Conservation (phyloP, 164 flowering plant species). For the Warburgia ugandensis region DNA sequence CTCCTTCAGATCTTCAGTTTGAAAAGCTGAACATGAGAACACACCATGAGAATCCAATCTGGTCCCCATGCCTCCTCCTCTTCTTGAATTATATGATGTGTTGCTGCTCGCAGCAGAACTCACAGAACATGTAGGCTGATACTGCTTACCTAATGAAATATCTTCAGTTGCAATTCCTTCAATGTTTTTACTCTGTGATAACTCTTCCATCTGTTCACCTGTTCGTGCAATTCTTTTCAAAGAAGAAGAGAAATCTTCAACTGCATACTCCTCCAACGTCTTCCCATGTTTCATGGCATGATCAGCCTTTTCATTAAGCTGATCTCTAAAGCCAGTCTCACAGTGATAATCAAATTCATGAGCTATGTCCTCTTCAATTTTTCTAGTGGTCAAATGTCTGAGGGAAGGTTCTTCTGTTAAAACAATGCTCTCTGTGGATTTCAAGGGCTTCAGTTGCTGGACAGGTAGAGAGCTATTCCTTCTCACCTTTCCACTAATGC, state of each 20-base stretch:
- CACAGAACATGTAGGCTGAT: slow-evolving; percentile 6
- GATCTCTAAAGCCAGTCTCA: not conserved
- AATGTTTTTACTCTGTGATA: slow-evolving; percentile 18
- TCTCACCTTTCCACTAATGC: slow-evolving; percentile 17
- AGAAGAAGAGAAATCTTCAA: slow-evolving; percentile 25
- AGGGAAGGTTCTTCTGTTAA: slow-evolving; percentile 19
- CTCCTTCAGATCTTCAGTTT: slow-evolving; percentile 5
- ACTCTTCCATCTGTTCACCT: slow-evolving; percentile 44
- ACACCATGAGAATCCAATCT: slow-evolving; percentile 7
- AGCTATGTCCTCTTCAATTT: slow-evolving; percentile 7
- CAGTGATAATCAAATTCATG: slow-evolving; percentile 12
- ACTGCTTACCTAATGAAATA: slow-evolving; percentile 7
- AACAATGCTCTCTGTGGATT: slow-evolving; percentile 1
- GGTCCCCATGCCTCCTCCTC: slow-evolving; percentile 2
- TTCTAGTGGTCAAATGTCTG: slow-evolving; percentile 10
- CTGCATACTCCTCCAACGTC: slow-evolving; percentile 16
- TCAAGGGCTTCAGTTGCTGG: slow-evolving; percentile 10
- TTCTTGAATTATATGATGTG: slow-evolving; percentile 10
- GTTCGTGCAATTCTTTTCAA: slow-evolving; percentile 54
- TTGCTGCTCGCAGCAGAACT: slow-evolving; percentile 6
- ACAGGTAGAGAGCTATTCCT: slow-evolving; percentile 41
- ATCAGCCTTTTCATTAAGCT: not conserved
- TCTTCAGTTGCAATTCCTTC: slow-evolving; percentile 6
- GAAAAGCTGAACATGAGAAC: slow-evolving; percentile 5
- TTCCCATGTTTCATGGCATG: no score